Evolutionary conservation across 2,329 filamentous ascomycete species (phyloP), one percentile per base, ranked within the genome.

Genomic region (Neofusicoccum kwambonambiense): DNA sequence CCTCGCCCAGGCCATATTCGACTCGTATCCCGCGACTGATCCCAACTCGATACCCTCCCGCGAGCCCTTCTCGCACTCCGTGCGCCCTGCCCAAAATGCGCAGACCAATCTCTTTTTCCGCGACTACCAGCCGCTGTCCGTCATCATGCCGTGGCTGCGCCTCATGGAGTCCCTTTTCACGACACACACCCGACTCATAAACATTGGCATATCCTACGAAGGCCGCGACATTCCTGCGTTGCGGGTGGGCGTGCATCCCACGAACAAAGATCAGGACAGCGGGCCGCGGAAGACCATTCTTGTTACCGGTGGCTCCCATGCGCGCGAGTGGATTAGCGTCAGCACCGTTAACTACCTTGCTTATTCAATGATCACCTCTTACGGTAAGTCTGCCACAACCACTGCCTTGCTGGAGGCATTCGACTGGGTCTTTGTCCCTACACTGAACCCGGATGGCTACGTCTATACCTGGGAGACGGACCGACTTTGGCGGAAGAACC

Each of bases 241-340:
- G 22, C 88, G 90, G 66, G 84, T 98, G 3, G 92, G 93, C 17
- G 84, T 85, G 1, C 80, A 83, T 64, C 79, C 83, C 71, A 81
- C 82, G 41, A 82, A 82, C 74, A 70, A 81, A 51, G 72, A 81
- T 62, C 72, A 83, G 34, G 77, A 83, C 6, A 71, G 79, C 2
- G 72, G 74, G 12, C 83, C 81, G 4, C 87, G 91, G 57, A 92
- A 92, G 75, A 94, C 91, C 0, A 87, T 97, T 64, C 81, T 97
- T 58, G 82, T 99, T 19, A 89, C 89, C 3, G 95, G 92, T 62
- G 94, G 94, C 56, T 84, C 91, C n/a, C 95, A 98, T 76, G 94
- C 93, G 3, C 87, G 95, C 42, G 95, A 99, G 81, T 99, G 95
- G 95, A 96, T 99, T 69, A 92, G 92, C 52, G 93, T 90, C 0